phyloP scores from a whole-genome alignment of 2,329 filamentous ascomycete species.

The Dactylellina sp. region DNA sequence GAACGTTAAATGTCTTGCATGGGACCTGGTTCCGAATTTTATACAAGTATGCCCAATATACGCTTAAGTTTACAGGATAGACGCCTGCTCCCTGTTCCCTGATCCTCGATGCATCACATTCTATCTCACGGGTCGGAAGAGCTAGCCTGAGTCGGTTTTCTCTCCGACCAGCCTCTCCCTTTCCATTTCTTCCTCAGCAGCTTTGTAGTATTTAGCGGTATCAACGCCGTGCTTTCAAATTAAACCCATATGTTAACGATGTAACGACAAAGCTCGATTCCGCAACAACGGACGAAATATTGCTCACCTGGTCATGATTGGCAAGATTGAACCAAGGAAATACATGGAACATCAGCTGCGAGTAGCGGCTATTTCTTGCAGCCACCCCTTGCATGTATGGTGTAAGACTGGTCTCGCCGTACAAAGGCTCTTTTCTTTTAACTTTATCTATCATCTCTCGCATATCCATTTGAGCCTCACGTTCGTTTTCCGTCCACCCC shows the following conservation, averaged over 20 bases:
- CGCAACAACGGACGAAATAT: neutral
- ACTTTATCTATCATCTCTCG: constrained; percentile 97
- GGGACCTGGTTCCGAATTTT: too few relatives aligned
- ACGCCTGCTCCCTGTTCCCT: too few relatives aligned
- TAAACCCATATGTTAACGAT: constrained; percentile 55
- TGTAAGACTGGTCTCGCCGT: constrained; percentile 81
- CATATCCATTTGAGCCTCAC: constrained; percentile 97
- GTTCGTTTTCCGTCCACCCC: constrained; percentile 89
- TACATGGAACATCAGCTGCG: constrained; percentile 82
- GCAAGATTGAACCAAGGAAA: constrained; percentile 99
- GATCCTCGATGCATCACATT: neutral
- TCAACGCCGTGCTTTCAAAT: constrained; percentile 86
- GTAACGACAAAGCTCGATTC: neutral
- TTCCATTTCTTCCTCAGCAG: constrained; percentile 93
- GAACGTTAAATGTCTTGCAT: too few relatives aligned
- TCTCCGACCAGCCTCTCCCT: constrained; percentile 70
- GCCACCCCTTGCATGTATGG: constrained; percentile 95
- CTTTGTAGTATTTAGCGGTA: constrained; percentile 97
- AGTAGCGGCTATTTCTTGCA: constrained; percentile 90
- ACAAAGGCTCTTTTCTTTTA: constrained; percentile 89
- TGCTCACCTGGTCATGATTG: constrained; percentile 80
- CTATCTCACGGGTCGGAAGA: too few relatives aligned
- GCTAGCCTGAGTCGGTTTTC: constrained; percentile 58
- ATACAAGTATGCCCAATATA: too few relatives aligned
- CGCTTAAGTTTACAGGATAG: too few relatives aligned